These are phyloP conservation scores for Phascolomyces articulosus DNA, from an alignment of 371 early-diverging fungal species.

Conservation along the genomic window DNA sequence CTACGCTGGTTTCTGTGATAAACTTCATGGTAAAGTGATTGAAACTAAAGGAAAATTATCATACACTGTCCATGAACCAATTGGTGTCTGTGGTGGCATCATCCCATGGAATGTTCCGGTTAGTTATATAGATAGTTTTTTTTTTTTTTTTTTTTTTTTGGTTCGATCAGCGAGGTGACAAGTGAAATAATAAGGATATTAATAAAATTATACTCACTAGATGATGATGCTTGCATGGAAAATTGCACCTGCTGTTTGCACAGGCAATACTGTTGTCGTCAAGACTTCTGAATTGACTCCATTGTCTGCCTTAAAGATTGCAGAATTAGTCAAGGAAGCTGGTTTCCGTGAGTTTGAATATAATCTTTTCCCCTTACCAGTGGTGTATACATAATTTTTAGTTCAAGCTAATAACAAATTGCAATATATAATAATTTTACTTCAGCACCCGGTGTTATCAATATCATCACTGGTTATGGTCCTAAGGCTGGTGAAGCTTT, in stretches of 20 bases:
- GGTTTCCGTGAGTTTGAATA: constrained; percentile 36
- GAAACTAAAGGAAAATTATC: constrained; percentile 48
- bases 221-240: constrained; percentile 82
- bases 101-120: constrained; percentile 86
- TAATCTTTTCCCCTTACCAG: no score
- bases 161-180: no score
- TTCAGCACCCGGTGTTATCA: constrained; percentile 66
- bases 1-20: constrained; percentile 83
- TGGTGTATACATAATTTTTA: no score
- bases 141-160: not conserved
- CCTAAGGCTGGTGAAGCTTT: constrained; percentile 38
- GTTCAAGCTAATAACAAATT: no score
- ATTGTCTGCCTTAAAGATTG: constrained; percentile 50
- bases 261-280: constrained; percentile 79
- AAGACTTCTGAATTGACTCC: constrained; percentile 85
- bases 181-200: no score
- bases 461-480: constrained; percentile 64
- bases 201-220: constrained; percentile 21
- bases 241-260: constrained; percentile 85
- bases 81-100: constrained; percentile 82
- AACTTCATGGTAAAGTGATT: constrained; percentile 60
- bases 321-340: constrained; percentile 50
- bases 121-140: constrained; percentile 15
- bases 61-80: constrained; percentile 78
- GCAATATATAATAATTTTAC: no score